Evolutionary conservation across 2,329 filamentous ascomycete genomes (phyloP).

Genomic region (Blastomyces parvus): DNA sequence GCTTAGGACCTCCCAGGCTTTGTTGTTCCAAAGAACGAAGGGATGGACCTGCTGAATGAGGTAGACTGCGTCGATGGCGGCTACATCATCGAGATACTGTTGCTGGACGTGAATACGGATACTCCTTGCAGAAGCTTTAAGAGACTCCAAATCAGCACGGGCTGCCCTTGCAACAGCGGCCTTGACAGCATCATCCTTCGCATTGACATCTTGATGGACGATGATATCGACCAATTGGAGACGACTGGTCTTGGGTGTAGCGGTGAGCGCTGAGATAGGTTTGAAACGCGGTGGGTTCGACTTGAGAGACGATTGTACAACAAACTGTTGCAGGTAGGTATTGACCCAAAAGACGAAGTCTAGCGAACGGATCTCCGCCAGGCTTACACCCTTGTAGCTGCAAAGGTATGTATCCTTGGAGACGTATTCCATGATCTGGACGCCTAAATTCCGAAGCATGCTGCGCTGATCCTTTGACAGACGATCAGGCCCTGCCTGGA

Average conservation of each 20-base stretch:
- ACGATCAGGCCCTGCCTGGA: background rate
- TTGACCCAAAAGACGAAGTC: background rate
- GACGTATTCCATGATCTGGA: background rate
- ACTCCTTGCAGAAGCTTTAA: constrained; percentile 8
- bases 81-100: constrained; percentile 15
- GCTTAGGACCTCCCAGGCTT: constrained; percentile 16
- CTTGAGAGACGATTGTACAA: background rate
- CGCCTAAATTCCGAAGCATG: background rate
- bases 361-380: background rate
- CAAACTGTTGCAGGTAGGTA: background rate
- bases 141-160: constrained; percentile 9
- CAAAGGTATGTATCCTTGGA: constrained; percentile 2
- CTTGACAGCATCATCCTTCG: constrained; percentile 9
- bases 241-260: constrained; percentile 5
- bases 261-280: constrained; percentile 8
- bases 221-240: constrained; percentile 13
- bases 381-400: background rate
- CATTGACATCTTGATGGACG: constrained; percentile 14
- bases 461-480: background rate
- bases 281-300: constrained; percentile 4
- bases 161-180: constrained; percentile 11
- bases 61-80: constrained; percentile 15
- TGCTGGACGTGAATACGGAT: constrained; percentile 14
- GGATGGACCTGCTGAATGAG: constrained; percentile 15
- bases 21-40: constrained; percentile 17